Evolutionary conservation across 148 eudicot species (phyloP), one percentile per base, ranked within the genome.

Genomic region (Persicaria maculosa): DNA sequence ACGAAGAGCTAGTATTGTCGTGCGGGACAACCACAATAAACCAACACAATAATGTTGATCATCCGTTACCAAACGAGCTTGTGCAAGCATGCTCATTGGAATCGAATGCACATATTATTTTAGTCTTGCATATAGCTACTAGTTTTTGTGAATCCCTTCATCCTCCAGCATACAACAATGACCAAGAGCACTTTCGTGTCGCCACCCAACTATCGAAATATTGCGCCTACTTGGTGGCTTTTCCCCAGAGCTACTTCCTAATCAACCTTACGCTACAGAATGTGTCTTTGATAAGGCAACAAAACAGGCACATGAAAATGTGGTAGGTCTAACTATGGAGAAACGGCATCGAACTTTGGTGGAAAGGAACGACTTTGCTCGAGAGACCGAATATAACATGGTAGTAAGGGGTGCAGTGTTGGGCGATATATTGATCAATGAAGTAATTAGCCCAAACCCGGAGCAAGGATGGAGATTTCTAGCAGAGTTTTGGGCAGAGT

Each of bases 91-190:
- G 31, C 50, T 5, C 0, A 19, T 48, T 9, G 74, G 43, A 50
- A 7, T 48, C 1, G 16, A 17, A 20, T 25, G n/a, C 74, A 40
- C 6, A 4, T 48, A 10, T 17, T 31, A 50, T 72, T 15, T 14
- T 72, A 50, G 57, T 50, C 0, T 72, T 58, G 59, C 59, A 72
- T 50, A 72, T 72, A 47, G 74, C 74, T 6, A 72, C 74, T 48
- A 9, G 74, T 4, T 25, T 72, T 14, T 50, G 57, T n/a, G 57
- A 72, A 58, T 72, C n/a, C n/a, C 44, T 31, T 15, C 44, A 62
- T 62, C 68, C 45, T 62, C 25, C 22, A 31, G 2, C 25, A 36
- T 25, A 5, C 44, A 9, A 20, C 11, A n/a, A 7, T 47, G 17
- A 72, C 9, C 43, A 50, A 20, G 74, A 8, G 5, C 44, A 72